Base-by-base conservation (phyloP, 2,329 filamentous ascomycete genomes). In the Cytospora mali region DNA sequence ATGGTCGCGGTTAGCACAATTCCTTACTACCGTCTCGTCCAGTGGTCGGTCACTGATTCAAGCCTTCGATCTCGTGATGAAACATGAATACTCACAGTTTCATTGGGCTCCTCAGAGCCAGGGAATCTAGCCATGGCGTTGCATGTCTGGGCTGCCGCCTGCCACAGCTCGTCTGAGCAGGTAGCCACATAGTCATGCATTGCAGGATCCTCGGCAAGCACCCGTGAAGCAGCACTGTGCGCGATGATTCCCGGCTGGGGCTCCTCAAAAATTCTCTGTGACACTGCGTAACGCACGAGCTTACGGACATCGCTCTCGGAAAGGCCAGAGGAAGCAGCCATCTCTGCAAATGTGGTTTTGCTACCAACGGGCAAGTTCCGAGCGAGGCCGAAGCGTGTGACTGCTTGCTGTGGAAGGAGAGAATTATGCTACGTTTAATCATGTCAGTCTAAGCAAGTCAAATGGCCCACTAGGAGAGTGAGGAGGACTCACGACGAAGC, bases 361-460 rank as follows among this genome's bases (percentile, higher is more conserved):
- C 33, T 35, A 18, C 66, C 68, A 25, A 70, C 57, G 0, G 69
- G 69, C 52, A 71, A 69, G 2, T 64, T 48, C 21, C 69, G 69
- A 1, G 68, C 68, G 14, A 72, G 35, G 1, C 62, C 25, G 51
- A 68, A 71, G 1, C 68, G 66, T 0, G 62, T 62, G 39, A 68
- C 69, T 6, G 66, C 70, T 64, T 71, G 69, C 55, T 70, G 68
- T 59, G 64, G 67, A 11, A 72, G 52, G 2, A 72, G 61, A 29
- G 68, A 67, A 50, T 70, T 62, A 25, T 68, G 67, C 68, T 55
- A 35, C 3, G 4, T 16, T 11, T 16, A 2, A 10, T 25, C 25
- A 14, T 23, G 52, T 33, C 18, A 35, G 18, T 3, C 18, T 2
- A 7, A 11, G 18, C 21, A 4, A 5, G 1, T 21, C n/a, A 3